Base-by-base conservation (phyloP, 139 green algal species). In the Limnomonas spitsbergensis region DNA sequence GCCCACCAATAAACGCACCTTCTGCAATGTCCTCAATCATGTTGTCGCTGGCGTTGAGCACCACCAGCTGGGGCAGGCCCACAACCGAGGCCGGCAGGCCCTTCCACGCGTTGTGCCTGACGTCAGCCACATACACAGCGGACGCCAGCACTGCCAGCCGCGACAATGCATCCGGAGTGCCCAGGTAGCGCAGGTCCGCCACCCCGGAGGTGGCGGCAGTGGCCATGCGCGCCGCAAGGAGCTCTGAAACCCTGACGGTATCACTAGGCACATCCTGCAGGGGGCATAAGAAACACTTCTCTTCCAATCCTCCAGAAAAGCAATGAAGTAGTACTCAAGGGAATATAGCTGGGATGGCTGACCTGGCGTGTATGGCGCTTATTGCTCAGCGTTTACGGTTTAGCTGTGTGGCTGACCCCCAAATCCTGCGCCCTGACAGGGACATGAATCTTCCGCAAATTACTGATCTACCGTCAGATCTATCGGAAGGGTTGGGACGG, bases 1-100 rank as follows among this genome's bases (percentile, higher is more conserved):
- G n/a, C n/a, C n/a, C n/a, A n/a, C n/a, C n/a, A n/a, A 53, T 26
- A 34, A 42, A 53, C 75, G 26, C 69, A 84, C 81, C 81, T 0
- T 85, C 81, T 38, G 76, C 76, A 31, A 85, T 38, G 9, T n/a
- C 52, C 37, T 76, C 53, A 14, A 85, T 34, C 66, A 72, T n/a
- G 71, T 88, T 88, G 76, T 83, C 66, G 1, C 34, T 72, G 35
- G 83, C 83, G 53, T 85, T 88, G 34, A 88, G 77, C 76, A 88
- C 80, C 71, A 88, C 83, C 38, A 88, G 72, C 0, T 73, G 71
- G n/a, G 52, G 36, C 27, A 83, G 67, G 24, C 40, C 40, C 66
- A 88, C 66, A 27, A 88, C 38, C 9, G 66, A 40, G 0, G 72
- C 53, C 0, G 61, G 61, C 27, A 88, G 4, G 6, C 31, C 20